A percentile compares a stretch with the other conserved stretches of the same genome.
Conservation (phyloP, 768 basidiomycete genomes). For the Lyophyllum decastes region DNA sequence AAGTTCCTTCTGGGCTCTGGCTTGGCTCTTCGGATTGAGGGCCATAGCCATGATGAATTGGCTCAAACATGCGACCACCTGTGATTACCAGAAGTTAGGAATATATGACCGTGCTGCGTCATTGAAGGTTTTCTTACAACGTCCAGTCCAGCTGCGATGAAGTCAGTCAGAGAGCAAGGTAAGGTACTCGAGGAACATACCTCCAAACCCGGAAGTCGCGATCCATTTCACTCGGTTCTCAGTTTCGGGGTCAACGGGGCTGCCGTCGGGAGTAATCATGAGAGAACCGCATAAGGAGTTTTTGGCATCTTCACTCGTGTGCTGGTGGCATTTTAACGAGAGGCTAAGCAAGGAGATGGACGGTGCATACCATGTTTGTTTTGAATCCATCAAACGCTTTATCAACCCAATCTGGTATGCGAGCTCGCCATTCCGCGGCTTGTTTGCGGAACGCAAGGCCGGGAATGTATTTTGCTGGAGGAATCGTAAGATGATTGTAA, state of each 20-base stretch:
- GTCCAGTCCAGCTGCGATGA: conserved; percentile 15
- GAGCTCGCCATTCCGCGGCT: conserved; percentile 14
- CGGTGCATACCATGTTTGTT: conserved; percentile 12
- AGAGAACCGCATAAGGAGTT: conserved; percentile 19
- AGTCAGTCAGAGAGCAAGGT: neutral
- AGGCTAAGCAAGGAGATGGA: neutral
- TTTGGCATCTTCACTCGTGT: conserved; percentile 17
- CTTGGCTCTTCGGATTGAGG: conserved; percentile 14
- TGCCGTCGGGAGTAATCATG: conserved; percentile 16
- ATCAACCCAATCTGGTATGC: conserved; percentile 19
- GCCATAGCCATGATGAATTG: conserved; percentile 21
- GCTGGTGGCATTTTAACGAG: conserved; percentile 1
- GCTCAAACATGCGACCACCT: conserved; percentile 17
- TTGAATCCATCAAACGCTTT: conserved; percentile 17
- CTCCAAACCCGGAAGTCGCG: conserved; percentile 18
- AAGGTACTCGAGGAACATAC: neutral
- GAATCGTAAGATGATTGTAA: neutral
- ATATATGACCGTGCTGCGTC: neutral
- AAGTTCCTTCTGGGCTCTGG: conserved; percentile 19
- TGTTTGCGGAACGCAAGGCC: conserved; percentile 12
- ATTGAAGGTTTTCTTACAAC: conserved; percentile 7
- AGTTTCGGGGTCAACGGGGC: conserved; percentile 14
- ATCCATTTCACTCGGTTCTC: conserved; percentile 21
- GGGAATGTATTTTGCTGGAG: conserved; percentile 15
- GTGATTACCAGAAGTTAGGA: neutral